Conservation (phyloP, 2,329 filamentous ascomycete species). For the Exserohilum turcica region DNA sequence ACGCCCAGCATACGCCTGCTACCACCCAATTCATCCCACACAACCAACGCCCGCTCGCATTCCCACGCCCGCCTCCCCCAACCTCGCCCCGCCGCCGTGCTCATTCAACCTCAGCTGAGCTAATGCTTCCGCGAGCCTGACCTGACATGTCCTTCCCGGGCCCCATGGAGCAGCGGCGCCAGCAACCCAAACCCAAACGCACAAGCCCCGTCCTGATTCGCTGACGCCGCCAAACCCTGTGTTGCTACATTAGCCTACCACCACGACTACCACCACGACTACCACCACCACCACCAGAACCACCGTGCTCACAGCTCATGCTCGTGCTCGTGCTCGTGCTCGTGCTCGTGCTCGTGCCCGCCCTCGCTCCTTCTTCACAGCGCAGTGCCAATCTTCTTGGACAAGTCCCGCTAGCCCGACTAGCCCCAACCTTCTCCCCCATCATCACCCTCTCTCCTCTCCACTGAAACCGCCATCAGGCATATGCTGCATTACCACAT, state of each 20-base stretch:
- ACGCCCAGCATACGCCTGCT: conserved; percentile 13
- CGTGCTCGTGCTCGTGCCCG: too few species aligned
- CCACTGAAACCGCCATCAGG: conserved; percentile 2
- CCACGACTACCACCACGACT: too few species aligned
- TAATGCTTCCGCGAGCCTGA: conserved; percentile 2
- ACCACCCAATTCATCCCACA: too few species aligned
- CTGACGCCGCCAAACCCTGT: background rate
- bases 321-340: too few species aligned
- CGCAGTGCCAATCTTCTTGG: background rate
- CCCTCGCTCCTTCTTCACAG: background rate
- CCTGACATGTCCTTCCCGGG: background rate
- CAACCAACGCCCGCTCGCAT: too few species aligned
- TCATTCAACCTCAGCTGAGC: conserved; percentile 21
- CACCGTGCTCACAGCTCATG: too few species aligned
- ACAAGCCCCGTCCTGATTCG: conserved; percentile 8
- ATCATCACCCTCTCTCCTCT: too few species aligned
- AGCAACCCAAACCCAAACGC: conserved; percentile 3
- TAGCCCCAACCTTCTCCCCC: conserved; percentile 10
- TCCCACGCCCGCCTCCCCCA: background rate
- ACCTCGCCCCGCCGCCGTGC: background rate
- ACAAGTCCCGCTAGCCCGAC: background rate
- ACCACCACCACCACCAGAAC: too few species aligned
- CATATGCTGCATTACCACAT: conserved; percentile 17
- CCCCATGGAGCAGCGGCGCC: conserved; percentile 3
- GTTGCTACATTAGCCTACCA: conserved; percentile 5